Evolutionary conservation across 2,329 filamentous ascomycete species (phyloP).

Genomic region (Penicillium sp.): DNA sequence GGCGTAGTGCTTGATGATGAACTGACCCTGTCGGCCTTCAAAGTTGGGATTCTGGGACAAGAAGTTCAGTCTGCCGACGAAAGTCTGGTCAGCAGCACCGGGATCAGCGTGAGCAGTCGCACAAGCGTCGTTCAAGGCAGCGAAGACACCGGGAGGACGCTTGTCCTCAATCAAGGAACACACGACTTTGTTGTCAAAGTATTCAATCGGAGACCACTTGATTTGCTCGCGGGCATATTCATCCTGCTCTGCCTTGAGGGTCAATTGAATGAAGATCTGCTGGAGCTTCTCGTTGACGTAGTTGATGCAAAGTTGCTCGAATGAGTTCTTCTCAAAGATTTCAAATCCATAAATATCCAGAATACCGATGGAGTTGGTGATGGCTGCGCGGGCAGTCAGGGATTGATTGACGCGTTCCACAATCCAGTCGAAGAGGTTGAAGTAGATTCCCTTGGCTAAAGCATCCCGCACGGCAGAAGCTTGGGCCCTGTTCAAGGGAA

Average conservation of each 20-base stretch:
- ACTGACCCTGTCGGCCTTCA: conserved; percentile 87
- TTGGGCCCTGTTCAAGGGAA: conserved; percentile 83
- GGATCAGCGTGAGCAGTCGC: conserved; percentile 98
- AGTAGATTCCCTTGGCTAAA: conserved; percentile 91
- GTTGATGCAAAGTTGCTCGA: conserved; percentile 99
- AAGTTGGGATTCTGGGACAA: conserved; percentile 87
- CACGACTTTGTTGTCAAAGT: conserved; percentile 99
- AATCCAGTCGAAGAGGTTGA: conserved; percentile 98
- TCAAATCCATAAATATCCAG: conserved; percentile 99
- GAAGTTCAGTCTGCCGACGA: conserved; percentile 88
- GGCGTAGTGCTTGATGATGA: conserved; percentile 98
- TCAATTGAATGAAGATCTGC: conserved; percentile 98
- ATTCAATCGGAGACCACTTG: conserved; percentile 98
- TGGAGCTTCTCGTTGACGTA: conserved; percentile 99
- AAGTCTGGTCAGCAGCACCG: conserved; percentile 89
- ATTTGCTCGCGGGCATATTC: conserved; percentile 96
- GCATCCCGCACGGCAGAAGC: conserved; percentile 86
- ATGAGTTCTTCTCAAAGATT: conserved; percentile 98
- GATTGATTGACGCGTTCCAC: conserved; percentile 89
- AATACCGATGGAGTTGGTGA: conserved; percentile 88
- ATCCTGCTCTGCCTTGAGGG: conserved; percentile 93
- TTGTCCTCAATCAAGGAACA: conserved; percentile 95
- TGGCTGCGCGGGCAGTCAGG: conserved; percentile 72
- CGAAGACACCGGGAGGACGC: conserved; percentile 88
- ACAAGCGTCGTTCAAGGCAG: conserved; percentile 94